Evolutionary conservation across 305 asterid species (phyloP), one percentile per base, ranked within the genome.

Genomic region (Fraxinus floribunda): DNA sequence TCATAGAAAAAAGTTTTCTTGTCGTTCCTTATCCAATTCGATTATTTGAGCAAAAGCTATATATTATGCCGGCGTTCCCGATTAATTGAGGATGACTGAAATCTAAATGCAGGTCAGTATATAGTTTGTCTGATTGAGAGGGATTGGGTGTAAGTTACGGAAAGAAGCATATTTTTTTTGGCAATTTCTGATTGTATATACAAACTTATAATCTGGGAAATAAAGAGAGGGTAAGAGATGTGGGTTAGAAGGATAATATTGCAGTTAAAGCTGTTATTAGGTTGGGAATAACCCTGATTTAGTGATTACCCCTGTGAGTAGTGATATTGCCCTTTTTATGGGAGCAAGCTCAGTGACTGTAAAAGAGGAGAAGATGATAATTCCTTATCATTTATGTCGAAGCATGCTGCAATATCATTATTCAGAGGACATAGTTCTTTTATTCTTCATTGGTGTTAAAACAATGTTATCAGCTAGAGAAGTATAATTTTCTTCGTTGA

Each of bases 11-110:
- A 49, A 49, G 13, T 1, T 15, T 26, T 68, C n/a, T 26, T 3
- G 75, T 68, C 38, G 5, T 29, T 68, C 18, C 75, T 68, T 29
- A 4, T 11, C 11, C 36, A 70, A 32, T 11, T 66, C n/a, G 41
- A 13, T 29, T 5, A 32, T 70, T 70, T 16, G 39, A 30, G 15
- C 7, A 30, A 13, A 30, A 36, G 73, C 44, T 46, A 44, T n/a
- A 62, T 81, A 22, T 26, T 7, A 39, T 44, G 36, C 41, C 24
- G 11, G 75, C 75, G 30, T 66, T 55, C 75, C 49, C 76, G 46
- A 60, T 84, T 76, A 78, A 35, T 70, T 34, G 26, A 49, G 72
- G 60, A 62, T 80, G 79, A 80, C 80, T 77, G n/a, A 30, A 86
- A 66, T 70, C 41, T 15, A 70, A 20, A 70, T 70, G 22, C 66